Base-by-base conservation (phyloP, 257 asterid genomes). In the Verbascum thapsus region DNA sequence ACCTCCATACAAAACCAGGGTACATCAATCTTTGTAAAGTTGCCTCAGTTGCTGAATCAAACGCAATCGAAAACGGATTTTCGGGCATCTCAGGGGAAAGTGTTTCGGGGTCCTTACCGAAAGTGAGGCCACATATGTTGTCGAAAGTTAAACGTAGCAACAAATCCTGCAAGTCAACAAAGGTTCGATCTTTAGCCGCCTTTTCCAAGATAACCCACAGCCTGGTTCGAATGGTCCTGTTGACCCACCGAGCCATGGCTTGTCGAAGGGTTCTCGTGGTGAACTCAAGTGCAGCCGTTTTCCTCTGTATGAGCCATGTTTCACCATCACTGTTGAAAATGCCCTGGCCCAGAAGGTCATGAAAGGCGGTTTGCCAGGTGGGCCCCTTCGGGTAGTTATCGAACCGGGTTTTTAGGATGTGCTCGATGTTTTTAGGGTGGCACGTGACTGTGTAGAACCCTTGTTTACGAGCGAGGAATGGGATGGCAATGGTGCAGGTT, bases 181-280 rank as follows among this genome's bases (percentile, higher is more conserved):
- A 45, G 0, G 58, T 68, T 8, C 69, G 74, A 1, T 81, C 82
- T 40, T 45, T 67, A 1, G 83, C 68, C 2, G 97, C 89, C 68
- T 85, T 87, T 15, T 87, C 86, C 13, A 87, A 34, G 8, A 89
- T 84, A 18, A 83, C 61, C 95, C 94, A 89, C 0, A 89, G 66
- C 19, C 97, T 83, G 57, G 91, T 84, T 15, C 91, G 44, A 17
- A 89, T 89, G 1, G 95, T 85, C 73, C 95, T 80, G 88, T 72
- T 89, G 58, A 89, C 97, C 97, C 97, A 89, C 67, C 97, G 67
- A 42, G 84, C 83, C 97, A 89, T 89, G 40, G 97, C 97, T 56
- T 86, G 97, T 3, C 97, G 91, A 13, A 89, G 86, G 2, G 96
- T 89, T n/a, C 96, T 55, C 0, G 97, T 89, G 0, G 97, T 89